Base-by-base conservation (phyloP, 345 rosid genomes). In the Gossypioides kirkii region DNA sequence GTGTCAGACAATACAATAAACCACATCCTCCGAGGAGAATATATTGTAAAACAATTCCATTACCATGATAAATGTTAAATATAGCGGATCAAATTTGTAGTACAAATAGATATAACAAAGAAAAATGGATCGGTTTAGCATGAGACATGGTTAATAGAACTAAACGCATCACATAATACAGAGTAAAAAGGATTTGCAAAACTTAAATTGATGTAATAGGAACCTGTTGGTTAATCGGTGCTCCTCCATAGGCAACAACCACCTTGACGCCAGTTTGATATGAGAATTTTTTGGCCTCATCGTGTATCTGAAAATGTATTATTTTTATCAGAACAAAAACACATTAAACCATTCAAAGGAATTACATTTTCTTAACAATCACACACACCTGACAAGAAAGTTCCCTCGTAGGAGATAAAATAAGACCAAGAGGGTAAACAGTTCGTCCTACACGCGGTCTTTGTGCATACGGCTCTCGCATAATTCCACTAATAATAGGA, bases 191-290 rank as follows among this genome's bases (percentile, higher is more conserved):
- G 17, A 28, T 50, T 10, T n/a, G 10, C 26, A 69, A 50, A 69
- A 28, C 59, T 16, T 28, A 69, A 50, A 28, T 69, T 4, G 13
- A 47, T 8, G 56, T 3, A 47, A 50, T 10, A 32, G 28, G 26
- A 69, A 95, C 99, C 97, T 95, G 99, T 23, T 88, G 96, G 77
- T 84, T 85, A 74, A 95, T 86, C n/a, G 99, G 98, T 69, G 98
- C 93, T 78, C 99, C 99, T 75, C 99, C 99, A 87, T 95, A 95
- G 61, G 88, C 97, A 88, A 95, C 99, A 16, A 92, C 98, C 58
- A 88, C 99, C 82, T 87, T 92, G 68, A 95, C 98, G 79, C 99
- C 98, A 6, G 99, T 95, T 87, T 92, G 97, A 87, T 92, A 95
- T 1, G 99, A 79, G 80, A 95, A 95, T 74, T 95, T 95, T 78